Base-by-base conservation (phyloP, 148 eudicot genomes). In the Suaeda aralocaspica region DNA sequence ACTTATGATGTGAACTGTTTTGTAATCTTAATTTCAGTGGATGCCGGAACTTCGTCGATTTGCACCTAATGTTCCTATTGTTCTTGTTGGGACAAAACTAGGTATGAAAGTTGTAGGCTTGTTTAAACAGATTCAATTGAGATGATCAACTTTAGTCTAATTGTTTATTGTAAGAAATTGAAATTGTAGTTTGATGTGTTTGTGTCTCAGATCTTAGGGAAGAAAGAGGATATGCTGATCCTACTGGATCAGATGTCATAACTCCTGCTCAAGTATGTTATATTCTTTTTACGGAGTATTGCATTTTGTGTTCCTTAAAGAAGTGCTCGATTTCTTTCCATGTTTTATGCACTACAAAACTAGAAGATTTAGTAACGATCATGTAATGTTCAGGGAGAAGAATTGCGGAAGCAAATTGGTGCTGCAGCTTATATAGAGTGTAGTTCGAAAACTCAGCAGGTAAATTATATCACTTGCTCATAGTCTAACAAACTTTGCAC, bases 381-480 rank as follows among this genome's bases (percentile, higher is more conserved):
- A n/a, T 50, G 57, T 51, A 12, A n/a, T 49, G 57, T 10, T 61
- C 70, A 88, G 99, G 99, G 99, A 26, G 99, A 94, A 79, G 99
- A 94, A 76, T 81, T 94, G 69, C 82, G 99, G 78, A 91, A 89
- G 79, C 99, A 91, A 82, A 91, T 94, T 69, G 99, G 99, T 46
- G 99, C 96, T 59, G 92, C 97, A 25, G 91, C 97, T 72, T 94
- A 94, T 50, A 83, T 94, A 69, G 99, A 94, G 68, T 94, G 99
- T 87, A 94, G 99, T 82, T 94, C 99, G 7, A 91, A 87, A 82
- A 91, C 99, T 66, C 99, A 94, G 76, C 99, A 94, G 97, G 99
- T 91, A 75, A 52, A 72, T 45, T 1, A 45, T 49, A 14, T 50
- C 44, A 67, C 36, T 6, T 31, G 16, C 19, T 55, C n/a, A 26